Evolutionary conservation across 2,329 filamentous ascomycete genomes (phyloP).

Genomic region (Aspergillus oerlinghausenensis): DNA sequence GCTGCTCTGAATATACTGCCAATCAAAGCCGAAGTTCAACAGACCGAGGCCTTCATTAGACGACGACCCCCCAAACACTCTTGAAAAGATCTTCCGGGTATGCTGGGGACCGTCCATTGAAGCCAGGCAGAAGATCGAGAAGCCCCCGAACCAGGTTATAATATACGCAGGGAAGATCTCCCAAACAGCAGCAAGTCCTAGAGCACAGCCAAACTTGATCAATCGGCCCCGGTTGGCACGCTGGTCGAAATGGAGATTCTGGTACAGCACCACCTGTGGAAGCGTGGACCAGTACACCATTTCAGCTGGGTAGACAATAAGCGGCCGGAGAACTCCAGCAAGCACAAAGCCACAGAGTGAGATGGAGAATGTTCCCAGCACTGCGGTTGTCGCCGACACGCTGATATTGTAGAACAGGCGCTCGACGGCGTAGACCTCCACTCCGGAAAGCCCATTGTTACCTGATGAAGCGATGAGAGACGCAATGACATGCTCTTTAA

Average conservation of each 20-base stretch:
- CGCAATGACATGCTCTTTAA: conserved; percentile 16
- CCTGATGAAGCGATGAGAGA: conserved; percentile 18
- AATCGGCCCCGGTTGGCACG: conserved; percentile 23
- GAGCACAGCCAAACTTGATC: conserved; percentile 29
- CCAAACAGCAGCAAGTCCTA: conserved; percentile 18
- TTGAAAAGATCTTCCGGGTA: conserved; percentile 10
- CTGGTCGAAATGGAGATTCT: conserved; percentile 31
- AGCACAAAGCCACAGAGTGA: conserved; percentile 28
- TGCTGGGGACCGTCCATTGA: conserved; percentile 7
- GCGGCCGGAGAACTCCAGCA: conserved; percentile 23
- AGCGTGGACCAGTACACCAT: conserved; percentile 33
- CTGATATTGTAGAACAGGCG: conserved; percentile 15
- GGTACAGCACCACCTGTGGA: conserved; percentile 30
- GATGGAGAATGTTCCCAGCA: conserved; percentile 26
- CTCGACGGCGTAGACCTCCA: conserved; percentile 18
- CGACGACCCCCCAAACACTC: conserved; percentile 20
- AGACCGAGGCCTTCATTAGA: conserved; percentile 23
- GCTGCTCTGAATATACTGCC: conserved; percentile 20
- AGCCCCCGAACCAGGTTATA: conserved; percentile 19
- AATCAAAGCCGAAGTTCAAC: conserved; percentile 21
- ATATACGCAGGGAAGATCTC: conserved; percentile 25
- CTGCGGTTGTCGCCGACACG: conserved; percentile 21
- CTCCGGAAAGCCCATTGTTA: conserved; percentile 16
- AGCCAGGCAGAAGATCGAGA: conserved; percentile 19
- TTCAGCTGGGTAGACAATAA: conserved; percentile 31